Base-by-base conservation (phyloP, 495 filamentous ascomycete genomes). In the Aspergillus leporis region DNA sequence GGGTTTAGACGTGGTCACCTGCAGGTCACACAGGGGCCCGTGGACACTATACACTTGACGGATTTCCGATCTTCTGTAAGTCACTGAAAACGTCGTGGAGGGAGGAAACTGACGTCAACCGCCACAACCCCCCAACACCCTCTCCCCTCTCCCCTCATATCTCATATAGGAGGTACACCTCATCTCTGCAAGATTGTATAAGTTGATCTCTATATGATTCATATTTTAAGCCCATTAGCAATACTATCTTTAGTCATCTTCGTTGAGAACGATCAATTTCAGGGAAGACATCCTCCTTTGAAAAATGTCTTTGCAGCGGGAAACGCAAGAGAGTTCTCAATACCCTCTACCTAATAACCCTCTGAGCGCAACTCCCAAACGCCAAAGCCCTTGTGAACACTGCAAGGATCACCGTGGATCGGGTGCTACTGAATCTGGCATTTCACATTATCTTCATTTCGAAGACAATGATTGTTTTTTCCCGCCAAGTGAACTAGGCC, bases 401-500 rank as follows among this genome's bases (percentile, higher is more conserved):
- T 19, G 8, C 16, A 4, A 32, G 46, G 41, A 5, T n/a, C 8
- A 41, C 9, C 25, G 41, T 58, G 48, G 51, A 38, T 28, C 52
- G 6, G 49, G 25, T 50, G 46, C 55, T 16, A 30, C 51, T 2
- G 59, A 61, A 14, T 50, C 57, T n/a, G 36, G 58, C 25, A 5
- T 68, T 5, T 63, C 60, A 23, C 74, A 78, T 62, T 65, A 71
- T 58, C 73, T 75, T 14, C 70, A 75, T 50, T 77, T 72, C 25
- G 74, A 78, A 50, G 74, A 78, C 46, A 75, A 78, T 54, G 72
- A 70, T 23, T 66, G 69, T 49, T 78, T 78, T 58, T 78, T 78
- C 32, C 71, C 74, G n/a, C 74, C 74, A 9, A 64, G 36, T 40
- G 70, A 67, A 67, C 52, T 75, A 12, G 71, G 71, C 1, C 61